phyloP scores from a whole-genome alignment of 352 stramenopile species.

The Pythium pyrilobum region DNA sequence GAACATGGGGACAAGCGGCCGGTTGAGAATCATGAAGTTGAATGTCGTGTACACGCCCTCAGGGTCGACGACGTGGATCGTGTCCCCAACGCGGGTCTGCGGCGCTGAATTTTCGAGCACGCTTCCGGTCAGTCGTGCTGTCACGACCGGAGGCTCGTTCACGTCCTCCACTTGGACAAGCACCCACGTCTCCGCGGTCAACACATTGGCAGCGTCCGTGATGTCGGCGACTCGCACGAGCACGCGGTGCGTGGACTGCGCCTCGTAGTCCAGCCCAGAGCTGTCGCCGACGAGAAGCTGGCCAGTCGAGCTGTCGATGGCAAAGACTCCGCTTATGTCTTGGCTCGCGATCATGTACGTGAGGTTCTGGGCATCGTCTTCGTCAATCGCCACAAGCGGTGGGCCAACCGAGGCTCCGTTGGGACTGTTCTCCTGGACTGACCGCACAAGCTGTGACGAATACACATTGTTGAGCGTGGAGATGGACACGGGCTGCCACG shows the following conservation, averaged over 20 bases:
- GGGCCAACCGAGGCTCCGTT: conserved; percentile 1
- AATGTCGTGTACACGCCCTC: conserved; percentile 18
- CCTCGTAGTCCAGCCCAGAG: conserved; percentile 17
- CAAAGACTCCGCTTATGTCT: conserved; percentile 11
- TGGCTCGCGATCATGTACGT: conserved; percentile 11
- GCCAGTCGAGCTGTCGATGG: conserved; percentile 14
- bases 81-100: conserved; percentile 8
- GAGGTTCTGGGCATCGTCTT: conserved; percentile 3
- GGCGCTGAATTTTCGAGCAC: conserved; percentile 9
- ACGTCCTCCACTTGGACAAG: conserved; percentile 17
- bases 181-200: conserved; percentile 9
- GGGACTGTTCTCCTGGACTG: conserved; percentile 11
- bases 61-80: conserved; percentile 14
- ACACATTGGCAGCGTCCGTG: neutral
- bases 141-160: conserved; percentile 20
- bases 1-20: neutral
- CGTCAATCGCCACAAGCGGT: conserved; percentile 4
- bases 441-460: neutral
- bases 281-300: conserved; percentile 12
- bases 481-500: conserved; percentile 10
- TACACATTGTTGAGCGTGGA: neutral
- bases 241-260: conserved; percentile 1
- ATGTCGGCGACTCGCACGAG: conserved; percentile 12
- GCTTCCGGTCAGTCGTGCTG: neutral
- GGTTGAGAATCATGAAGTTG: conserved; percentile 5